Conservation (phyloP, 768 basidiomycete species). For the Termitomyces sp. region DNA sequence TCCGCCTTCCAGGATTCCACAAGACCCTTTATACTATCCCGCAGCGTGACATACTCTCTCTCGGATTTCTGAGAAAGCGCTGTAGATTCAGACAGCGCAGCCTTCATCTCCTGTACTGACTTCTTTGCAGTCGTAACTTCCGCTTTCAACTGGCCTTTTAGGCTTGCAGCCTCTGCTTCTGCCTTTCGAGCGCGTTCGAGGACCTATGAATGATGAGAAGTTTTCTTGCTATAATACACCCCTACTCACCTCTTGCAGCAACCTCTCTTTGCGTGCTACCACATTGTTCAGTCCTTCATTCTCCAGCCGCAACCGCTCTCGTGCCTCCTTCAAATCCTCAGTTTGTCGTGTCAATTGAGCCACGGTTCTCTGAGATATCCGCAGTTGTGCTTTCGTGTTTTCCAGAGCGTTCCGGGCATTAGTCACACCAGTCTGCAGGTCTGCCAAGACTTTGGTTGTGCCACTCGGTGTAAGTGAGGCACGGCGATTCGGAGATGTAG, state of each 20-base stretch:
- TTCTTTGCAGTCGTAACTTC: conserved; percentile 73
- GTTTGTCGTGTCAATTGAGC: conserved; percentile 80
- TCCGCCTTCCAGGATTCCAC: conserved; percentile 71
- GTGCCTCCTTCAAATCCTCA: conserved; percentile 83
- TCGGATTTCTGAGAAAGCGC: conserved; percentile 76
- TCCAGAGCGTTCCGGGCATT: conserved; percentile 78
- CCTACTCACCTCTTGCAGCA: conserved; percentile 70
- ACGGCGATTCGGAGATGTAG: conserved; percentile 49
- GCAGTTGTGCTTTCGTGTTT: conserved; percentile 77
- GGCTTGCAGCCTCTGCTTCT: conserved; percentile 62
- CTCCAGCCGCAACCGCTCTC: conserved; percentile 77
- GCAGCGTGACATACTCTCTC: conserved; percentile 74
- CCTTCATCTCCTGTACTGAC: conserved; percentile 74
- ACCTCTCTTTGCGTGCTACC: conserved; percentile 79
- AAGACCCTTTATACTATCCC: conserved; percentile 71
- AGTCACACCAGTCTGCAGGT: conserved; percentile 78
- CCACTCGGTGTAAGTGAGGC: conserved; percentile 66
- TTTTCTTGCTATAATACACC: conserved; percentile 2
- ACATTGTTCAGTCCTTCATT: conserved; percentile 88
- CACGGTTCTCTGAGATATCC: conserved; percentile 77
- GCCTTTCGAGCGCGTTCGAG: conserved; percentile 84
- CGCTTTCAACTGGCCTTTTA: conserved; percentile 69
- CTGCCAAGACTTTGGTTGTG: conserved; percentile 84
- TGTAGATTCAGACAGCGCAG: conserved; percentile 65
- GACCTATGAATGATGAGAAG: conserved; percentile 35